Conservation (phyloP, 2,329 filamentous ascomycete genomes). For the Tolypocladium capitatum region DNA sequence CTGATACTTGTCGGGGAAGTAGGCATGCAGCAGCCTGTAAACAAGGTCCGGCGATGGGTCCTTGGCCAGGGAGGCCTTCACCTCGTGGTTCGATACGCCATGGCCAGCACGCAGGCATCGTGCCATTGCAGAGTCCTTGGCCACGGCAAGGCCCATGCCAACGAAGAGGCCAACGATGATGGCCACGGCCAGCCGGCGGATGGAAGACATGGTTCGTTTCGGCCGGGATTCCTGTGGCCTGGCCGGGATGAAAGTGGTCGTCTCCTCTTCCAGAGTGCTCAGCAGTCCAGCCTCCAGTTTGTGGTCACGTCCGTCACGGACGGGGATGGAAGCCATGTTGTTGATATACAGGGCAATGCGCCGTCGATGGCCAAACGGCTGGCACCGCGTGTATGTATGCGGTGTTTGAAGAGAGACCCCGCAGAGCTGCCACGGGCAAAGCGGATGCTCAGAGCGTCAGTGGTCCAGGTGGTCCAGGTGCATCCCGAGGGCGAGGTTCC, state of each 20-base stretch:
- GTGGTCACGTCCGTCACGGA: constrained; percentile 2
- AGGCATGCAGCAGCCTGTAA: constrained; percentile 52
- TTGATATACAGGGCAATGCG: neutral
- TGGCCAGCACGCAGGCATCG: neutral
- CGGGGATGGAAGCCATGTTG: constrained; percentile 6
- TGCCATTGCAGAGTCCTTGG: neutral
- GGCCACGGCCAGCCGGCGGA: constrained; percentile 5
- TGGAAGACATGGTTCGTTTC: constrained; percentile 7
- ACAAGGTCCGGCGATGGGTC: constrained; percentile 43
- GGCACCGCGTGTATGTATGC: neutral
- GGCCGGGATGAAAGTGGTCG: constrained; percentile 3
- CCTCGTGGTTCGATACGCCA: neutral
- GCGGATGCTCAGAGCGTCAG: neutral
- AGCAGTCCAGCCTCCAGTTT: constrained; percentile 11
- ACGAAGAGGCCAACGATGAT: constrained; percentile 13
- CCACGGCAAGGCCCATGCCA: constrained; percentile 10
- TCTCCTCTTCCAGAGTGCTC: constrained; percentile 11
- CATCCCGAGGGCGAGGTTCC: neutral
- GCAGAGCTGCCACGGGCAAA: neutral
- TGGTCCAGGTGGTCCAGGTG: neutral
- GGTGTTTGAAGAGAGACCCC: neutral
- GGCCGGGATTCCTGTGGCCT: constrained; percentile 1
- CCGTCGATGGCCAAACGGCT: neutral
- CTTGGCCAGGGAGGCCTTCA: constrained; percentile 2
- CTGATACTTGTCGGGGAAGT: constrained; percentile 49